These are phyloP conservation scores for Blastomyces gilchristii DNA, from an alignment of 2,329 filamentous ascomycete genomes.

Conservation along the genomic window DNA sequence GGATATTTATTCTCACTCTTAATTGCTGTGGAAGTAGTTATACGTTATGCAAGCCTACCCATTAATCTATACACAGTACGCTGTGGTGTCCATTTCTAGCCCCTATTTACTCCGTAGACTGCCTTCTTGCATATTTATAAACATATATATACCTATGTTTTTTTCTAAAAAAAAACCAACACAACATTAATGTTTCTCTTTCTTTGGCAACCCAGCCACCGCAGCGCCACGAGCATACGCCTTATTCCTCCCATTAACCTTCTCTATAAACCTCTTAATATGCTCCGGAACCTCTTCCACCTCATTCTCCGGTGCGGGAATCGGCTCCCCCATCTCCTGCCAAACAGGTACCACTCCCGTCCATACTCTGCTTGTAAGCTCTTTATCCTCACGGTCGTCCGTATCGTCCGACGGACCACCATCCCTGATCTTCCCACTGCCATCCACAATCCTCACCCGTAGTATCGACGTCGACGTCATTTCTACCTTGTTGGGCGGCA, in stretches of 20 bases:
- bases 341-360: slow-evolving; percentile 56
- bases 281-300: slow-evolving; percentile 52
- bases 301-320: slow-evolving; percentile 50
- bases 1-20: background rate
- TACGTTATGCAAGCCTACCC: background rate
- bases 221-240: slow-evolving; percentile 28
- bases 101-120: background rate
- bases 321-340: slow-evolving; percentile 52
- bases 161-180: background rate
- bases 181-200: background rate
- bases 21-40: background rate
- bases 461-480: slow-evolving; percentile 65
- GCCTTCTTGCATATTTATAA: background rate
- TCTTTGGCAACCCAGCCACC: background rate
- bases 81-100: background rate
- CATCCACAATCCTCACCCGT: slow-evolving; percentile 56
- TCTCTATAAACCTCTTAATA: slow-evolving; percentile 45
- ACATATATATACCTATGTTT: background rate
- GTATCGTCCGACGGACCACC: slow-evolving; percentile 55
- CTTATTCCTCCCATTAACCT: slow-evolving; percentile 37
- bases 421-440: slow-evolving; percentile 63
- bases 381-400: slow-evolving; percentile 41
- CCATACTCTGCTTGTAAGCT: slow-evolving; percentile 45
- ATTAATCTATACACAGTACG: background rate
- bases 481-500: slow-evolving; percentile 63